Evolutionary conservation across 1,284 basidiomycete genomes (phyloP).

Genomic region (Tylopilus sp.): DNA sequence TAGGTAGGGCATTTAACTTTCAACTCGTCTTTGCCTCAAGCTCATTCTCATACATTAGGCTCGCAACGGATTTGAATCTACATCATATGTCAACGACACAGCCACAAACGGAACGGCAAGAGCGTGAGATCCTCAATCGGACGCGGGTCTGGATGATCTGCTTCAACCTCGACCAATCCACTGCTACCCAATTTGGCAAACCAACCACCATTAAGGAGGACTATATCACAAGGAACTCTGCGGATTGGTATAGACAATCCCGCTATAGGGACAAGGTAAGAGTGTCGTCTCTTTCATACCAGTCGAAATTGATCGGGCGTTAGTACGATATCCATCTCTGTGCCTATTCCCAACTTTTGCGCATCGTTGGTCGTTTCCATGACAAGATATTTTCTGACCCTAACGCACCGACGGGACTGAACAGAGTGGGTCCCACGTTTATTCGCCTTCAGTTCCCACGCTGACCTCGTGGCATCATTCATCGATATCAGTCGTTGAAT

Average conservation of each 20-base stretch:
- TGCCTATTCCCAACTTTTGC: constrained; percentile 62
- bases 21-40: too few species aligned
- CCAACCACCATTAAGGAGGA: constrained; percentile 83
- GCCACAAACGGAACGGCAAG: constrained; percentile 59
- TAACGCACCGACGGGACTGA: constrained; percentile 60
- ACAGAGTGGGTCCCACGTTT: constrained; percentile 46
- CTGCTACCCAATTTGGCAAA: constrained; percentile 82
- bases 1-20: constrained; percentile 39
- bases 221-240: constrained; percentile 68
- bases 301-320: background rate
- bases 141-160: constrained; percentile 83
- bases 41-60: constrained; percentile 32
- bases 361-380: constrained; percentile 68
- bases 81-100: constrained; percentile 62
- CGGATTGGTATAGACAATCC: constrained; percentile 73
- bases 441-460: background rate
- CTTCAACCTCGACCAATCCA: constrained; percentile 78
- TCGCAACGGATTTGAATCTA: constrained; percentile 82
- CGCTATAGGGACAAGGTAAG: constrained; percentile 55
- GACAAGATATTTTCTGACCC: constrained; percentile 74
- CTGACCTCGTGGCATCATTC: constrained; percentile 1
- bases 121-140: constrained; percentile 77
- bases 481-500: constrained; percentile 48
- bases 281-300: background rate
- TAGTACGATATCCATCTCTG: constrained; percentile 73